A percentile compares a stretch with the other conserved stretches of the same genome.
These are phyloP conservation scores for Coniochaeta sp. DNA, from an alignment of 2,329 filamentous ascomycete genomes.

Conservation along the genomic window DNA sequence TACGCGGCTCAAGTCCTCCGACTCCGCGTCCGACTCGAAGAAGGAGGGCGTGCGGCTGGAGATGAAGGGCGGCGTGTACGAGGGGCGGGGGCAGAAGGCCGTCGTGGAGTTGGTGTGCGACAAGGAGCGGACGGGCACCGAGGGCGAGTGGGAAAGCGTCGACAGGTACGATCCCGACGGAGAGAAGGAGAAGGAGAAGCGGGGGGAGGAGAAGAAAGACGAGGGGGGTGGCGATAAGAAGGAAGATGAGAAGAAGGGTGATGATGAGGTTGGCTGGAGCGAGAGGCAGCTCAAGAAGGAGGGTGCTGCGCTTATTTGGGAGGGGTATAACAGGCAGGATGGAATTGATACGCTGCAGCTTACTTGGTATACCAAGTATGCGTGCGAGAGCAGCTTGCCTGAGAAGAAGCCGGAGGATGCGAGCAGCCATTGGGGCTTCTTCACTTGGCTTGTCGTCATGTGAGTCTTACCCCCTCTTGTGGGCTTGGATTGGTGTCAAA, in stretches of 20 bases:
- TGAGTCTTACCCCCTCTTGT: slow-evolving; percentile 38
- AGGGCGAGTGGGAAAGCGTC: slow-evolving; percentile 56
- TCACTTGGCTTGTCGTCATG: slow-evolving; percentile 95
- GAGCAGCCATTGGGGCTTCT: slow-evolving; percentile 77
- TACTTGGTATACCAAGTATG: slow-evolving; percentile 82
- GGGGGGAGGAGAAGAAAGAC: slow-evolving; percentile 23
- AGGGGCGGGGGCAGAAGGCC: slow-evolving; percentile 59
- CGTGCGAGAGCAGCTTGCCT: slow-evolving; percentile 55
- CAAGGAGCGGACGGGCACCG: slow-evolving; percentile 61
- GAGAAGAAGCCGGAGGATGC: slow-evolving; percentile 37
- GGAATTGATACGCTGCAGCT: slow-evolving; percentile 58
- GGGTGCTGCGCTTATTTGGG: slow-evolving; percentile 63
- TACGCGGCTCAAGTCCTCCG: slow-evolving; percentile 57
- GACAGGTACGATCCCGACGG: slow-evolving; percentile 40
- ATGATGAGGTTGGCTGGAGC: slow-evolving; percentile 22
- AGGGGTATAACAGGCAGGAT: slow-evolving; percentile 58
- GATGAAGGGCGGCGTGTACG: slow-evolving; percentile 53
- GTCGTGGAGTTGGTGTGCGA: slow-evolving; percentile 85
- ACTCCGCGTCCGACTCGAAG: slow-evolving; percentile 55
- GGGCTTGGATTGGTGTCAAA: not conserved
- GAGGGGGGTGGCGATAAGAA: slow-evolving; percentile 22
- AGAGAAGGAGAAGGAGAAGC: slow-evolving; percentile 9
- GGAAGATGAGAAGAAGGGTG: slow-evolving; percentile 28
- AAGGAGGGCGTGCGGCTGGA: slow-evolving; percentile 68
- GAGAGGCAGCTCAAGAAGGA: slow-evolving; percentile 48